These are phyloP conservation scores for Allantophomopsis cytisporea DNA, from an alignment of 2,329 filamentous ascomycete genomes.

Conservation along the genomic window DNA sequence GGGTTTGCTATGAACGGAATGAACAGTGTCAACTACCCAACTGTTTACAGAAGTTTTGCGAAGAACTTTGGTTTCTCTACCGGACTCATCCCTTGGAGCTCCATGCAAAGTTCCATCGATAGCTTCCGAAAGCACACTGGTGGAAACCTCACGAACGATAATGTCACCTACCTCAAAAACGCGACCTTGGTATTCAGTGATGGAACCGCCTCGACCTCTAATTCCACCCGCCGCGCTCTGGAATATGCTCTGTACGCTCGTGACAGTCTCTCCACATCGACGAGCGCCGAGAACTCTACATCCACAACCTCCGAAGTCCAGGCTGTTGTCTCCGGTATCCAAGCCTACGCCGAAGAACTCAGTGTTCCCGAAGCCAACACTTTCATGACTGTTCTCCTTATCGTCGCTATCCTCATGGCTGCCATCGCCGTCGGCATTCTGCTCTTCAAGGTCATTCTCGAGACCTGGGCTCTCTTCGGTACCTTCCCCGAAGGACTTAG, in stretches of 20 bases:
- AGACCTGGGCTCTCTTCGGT: constrained; percentile 81
- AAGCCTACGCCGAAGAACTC: constrained; percentile 72
- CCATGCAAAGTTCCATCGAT: constrained; percentile 73
- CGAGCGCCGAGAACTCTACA: constrained; percentile 22
- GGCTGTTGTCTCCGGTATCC: constrained; percentile 56
- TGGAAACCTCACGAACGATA: constrained; percentile 75
- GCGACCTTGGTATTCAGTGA: constrained; percentile 61
- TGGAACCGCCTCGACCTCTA: constrained; percentile 33
- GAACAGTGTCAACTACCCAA: constrained; percentile 80
- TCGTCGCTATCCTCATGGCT: constrained; percentile 79
- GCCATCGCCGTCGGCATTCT: constrained; percentile 76
- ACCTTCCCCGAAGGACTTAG: constrained; percentile 68
- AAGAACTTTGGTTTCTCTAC: constrained; percentile 92
- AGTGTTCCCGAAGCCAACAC: constrained; percentile 79
- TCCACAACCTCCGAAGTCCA: constrained; percentile 4
- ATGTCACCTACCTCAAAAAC: constrained; percentile 60
- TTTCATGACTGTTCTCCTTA: constrained; percentile 87
- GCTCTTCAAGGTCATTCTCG: constrained; percentile 81
- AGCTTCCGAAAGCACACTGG: constrained; percentile 68
- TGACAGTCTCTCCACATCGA: constrained; percentile 32
- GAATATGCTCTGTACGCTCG: constrained; percentile 36
- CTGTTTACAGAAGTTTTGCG: constrained; percentile 76
- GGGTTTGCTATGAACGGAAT: constrained; percentile 92
- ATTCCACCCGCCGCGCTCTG: constrained; percentile 39
- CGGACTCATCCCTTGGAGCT: constrained; percentile 71